Evolutionary conservation across 2,329 filamentous ascomycete species (phyloP), one percentile per base, ranked within the genome.

Genomic region (Fusarium metavorans): DNA sequence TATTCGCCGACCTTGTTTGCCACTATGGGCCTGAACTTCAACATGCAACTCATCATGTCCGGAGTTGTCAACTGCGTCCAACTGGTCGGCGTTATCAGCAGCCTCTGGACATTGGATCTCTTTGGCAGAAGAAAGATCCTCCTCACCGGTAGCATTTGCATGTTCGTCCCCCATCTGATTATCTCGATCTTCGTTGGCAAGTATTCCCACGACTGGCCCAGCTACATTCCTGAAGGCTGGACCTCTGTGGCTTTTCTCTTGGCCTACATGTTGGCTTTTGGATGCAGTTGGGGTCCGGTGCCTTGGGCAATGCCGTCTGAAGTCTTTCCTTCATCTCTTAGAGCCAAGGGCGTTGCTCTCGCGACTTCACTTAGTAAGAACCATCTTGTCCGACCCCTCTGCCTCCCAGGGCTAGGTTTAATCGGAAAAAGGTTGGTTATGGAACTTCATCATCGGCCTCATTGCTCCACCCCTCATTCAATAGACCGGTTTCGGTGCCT

Each of bases 291-390:
- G 88, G 88, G 87, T 0, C 87, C 87, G 3, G 84, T 89, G 0
- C 84, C 84, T 83, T 1, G 84, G 86, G 84, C 82, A 2, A 80
- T 87, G 75, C 80, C 87, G 0, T 78, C 85, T 5, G 91, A 93
- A 76, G 88, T 93, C 11, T 93, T 92, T 78, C 89, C 91, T 0
- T 87, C 86, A 0, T 88, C 87, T 2, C 83, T 92, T 1, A 84
- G 91, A 13, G 89, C 91, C 2, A 92, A 93, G 78, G 91, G 91
- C 30, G 88, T 91, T 4, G 88, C 90, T 0, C 83, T 92, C 13
- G 87, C 87, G 0, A 91, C 89, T 1, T 48, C 43, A 16, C 43
- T 48, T 2, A 48, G 43, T 48, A 0, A 88, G 86, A 69, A 87
- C 87, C 2, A 92, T 90, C 77, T 93, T 8, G 20, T 23, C 7